These are phyloP conservation scores for Butyriboletus loyo DNA, from an alignment of 768 basidiomycete genomes.

Conservation along the genomic window DNA sequence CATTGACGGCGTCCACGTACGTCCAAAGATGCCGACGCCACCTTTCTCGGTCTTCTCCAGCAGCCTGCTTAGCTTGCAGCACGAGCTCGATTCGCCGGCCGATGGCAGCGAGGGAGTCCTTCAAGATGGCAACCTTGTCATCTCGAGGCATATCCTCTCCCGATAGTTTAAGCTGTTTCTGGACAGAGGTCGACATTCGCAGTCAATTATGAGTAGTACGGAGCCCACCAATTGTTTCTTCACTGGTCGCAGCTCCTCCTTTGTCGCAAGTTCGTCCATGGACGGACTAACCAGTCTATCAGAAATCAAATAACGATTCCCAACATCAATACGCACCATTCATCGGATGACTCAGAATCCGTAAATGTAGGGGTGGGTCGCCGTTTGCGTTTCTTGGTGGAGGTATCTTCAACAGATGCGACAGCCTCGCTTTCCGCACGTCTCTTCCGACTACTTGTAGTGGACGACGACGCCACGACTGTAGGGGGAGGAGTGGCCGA, in stretches of 20 bases:
- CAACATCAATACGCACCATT: constrained; percentile 60
- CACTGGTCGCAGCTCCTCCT: constrained; percentile 93
- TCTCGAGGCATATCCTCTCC: constrained; percentile 93
- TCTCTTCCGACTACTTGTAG: constrained; percentile 58
- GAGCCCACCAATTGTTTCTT: constrained; percentile 86
- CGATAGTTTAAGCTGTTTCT: constrained; percentile 95
- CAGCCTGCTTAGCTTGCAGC: constrained; percentile 66
- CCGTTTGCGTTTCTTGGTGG: constrained; percentile 75
- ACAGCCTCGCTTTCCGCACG: constrained; percentile 85
- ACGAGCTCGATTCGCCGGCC: constrained; percentile 89
- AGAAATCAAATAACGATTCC: neutral
- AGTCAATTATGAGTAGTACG: neutral
- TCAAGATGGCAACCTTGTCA: constrained; percentile 93
- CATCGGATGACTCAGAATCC: constrained; percentile 88
- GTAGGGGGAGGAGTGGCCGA: constrained; percentile 76
- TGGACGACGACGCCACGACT: constrained; percentile 65
- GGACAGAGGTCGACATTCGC: constrained; percentile 7
- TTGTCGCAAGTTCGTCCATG: constrained; percentile 91
- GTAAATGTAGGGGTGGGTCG: constrained; percentile 97
- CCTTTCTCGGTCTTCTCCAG: constrained; percentile 78
- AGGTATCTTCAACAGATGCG: constrained; percentile 72
- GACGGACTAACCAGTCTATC: constrained; percentile 59
- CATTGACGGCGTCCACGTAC: constrained; percentile 47
- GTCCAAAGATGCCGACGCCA: constrained; percentile 97
- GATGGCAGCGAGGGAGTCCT: constrained; percentile 92